Conservation (phyloP, 176 grass and related monocot genomes). For the Melocanna baccifera region DNA sequence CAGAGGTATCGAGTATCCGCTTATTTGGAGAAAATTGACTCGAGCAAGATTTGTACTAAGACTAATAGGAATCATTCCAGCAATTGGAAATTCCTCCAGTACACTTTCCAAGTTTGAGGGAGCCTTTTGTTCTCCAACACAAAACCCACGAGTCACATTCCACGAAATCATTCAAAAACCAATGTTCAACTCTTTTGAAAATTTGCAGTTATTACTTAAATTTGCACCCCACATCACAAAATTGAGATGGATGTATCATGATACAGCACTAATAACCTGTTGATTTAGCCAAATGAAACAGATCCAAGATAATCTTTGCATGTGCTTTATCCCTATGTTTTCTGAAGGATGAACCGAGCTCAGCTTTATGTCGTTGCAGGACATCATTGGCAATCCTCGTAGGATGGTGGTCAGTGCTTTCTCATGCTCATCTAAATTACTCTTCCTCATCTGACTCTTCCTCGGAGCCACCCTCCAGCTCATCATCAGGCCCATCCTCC, state of each 20-base stretch:
- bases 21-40: too few relatives aligned
- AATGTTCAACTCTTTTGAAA: not conserved
- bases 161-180: not conserved
- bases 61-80: too few relatives aligned
- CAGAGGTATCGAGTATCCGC: too few relatives aligned
- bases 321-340: not conserved
- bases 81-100: too few relatives aligned
- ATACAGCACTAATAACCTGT: not conserved
- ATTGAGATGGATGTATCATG: not conserved
- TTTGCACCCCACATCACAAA: constrained; percentile 1
- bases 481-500: constrained; percentile 10
- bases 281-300: not conserved
- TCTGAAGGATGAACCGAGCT: not conserved
- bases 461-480: not conserved
- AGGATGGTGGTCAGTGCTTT: not conserved
- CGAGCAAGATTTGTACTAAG: too few relatives aligned
- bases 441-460: constrained; percentile 17
- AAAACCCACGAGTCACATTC: not conserved
- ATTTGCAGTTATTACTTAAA: not conserved
- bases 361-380: not conserved
- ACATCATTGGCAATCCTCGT: not conserved
- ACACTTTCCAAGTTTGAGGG: not conserved
- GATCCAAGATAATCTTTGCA: not conserved
- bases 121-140: not conserved
- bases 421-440: not conserved